A percentile compares a stretch with the other conserved stretches of the same genome.
Conservation (phyloP, 208 protist species). For the Giardia muris region DNA sequence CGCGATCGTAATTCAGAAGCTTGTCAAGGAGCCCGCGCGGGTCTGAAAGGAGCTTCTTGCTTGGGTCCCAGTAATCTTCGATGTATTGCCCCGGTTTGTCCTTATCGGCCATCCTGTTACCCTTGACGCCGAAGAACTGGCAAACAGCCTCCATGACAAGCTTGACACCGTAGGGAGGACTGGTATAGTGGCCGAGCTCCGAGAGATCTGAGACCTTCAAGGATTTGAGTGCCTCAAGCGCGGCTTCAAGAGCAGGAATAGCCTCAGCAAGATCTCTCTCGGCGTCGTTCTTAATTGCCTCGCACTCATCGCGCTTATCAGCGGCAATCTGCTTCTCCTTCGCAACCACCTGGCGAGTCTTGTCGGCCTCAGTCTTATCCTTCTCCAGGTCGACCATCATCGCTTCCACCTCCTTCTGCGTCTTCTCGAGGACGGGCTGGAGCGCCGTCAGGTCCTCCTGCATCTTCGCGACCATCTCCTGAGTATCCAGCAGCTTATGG, state of each 20-base stretch:
- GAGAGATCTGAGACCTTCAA: constrained; percentile 82
- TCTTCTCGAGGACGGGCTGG: constrained; percentile 76
- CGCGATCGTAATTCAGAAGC: constrained; percentile 26
- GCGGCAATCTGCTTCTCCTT: constrained; percentile 67
- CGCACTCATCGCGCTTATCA: constrained; percentile 43
- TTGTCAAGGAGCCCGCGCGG: constrained; percentile 53
- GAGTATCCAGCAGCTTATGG: constrained; percentile 70
- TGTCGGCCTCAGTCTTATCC: constrained; percentile 61
- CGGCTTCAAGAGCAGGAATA: constrained; percentile 70
- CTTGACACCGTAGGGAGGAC: constrained; percentile 67
- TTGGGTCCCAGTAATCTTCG: constrained; percentile 79
- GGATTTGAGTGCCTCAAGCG: constrained; percentile 62
- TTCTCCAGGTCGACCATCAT: constrained; percentile 70
- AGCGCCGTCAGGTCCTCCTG: constrained; percentile 71
- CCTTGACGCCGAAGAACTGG: constrained; percentile 64
- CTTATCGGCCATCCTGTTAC: constrained; percentile 69
- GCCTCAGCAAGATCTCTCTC: constrained; percentile 76
- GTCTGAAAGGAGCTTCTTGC: constrained; percentile 56
- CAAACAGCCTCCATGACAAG: constrained; percentile 68
- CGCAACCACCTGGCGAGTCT: constrained; percentile 36
- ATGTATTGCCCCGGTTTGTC: constrained; percentile 43
- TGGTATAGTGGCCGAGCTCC: constrained; percentile 69
- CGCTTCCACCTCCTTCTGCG: constrained; percentile 61
- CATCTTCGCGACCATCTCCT: constrained; percentile 67
- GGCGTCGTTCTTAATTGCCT: constrained; percentile 65